Percentiles rank a stretch among this genome's conserved stretches.
Evolutionary conservation across 495 filamentous ascomycete genomes (phyloP).

Genomic region (Acidomyces sp.): DNA sequence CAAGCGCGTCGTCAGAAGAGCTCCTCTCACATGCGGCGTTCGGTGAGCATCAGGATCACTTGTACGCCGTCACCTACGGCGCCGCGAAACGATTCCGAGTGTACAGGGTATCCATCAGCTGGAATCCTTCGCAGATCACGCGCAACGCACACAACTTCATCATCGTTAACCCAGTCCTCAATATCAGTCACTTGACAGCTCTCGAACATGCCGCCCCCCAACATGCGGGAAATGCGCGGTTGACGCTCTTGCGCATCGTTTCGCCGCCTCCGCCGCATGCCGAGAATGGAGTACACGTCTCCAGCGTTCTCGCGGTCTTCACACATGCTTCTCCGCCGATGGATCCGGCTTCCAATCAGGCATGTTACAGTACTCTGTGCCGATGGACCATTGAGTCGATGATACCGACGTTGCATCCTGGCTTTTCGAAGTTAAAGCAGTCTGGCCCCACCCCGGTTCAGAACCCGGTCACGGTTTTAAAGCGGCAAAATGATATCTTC

Average conservation of each 20-base stretch:
- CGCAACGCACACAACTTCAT: slow-evolving; percentile 4
- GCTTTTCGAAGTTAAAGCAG: slow-evolving; percentile 58
- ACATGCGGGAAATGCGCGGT: slow-evolving; percentile 26
- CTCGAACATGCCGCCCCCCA: slow-evolving; percentile 28
- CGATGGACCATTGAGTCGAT: slow-evolving; percentile 62
- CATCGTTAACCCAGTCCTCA: slow-evolving; percentile 9
- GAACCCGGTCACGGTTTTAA: slow-evolving; percentile 33
- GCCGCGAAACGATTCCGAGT: slow-evolving; percentile 21
- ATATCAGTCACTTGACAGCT: slow-evolving; percentile 22
- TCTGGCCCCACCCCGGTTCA: slow-evolving; percentile 41
- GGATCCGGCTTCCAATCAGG: slow-evolving; percentile 41
- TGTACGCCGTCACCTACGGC: slow-evolving; percentile 27
- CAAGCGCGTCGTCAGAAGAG: slow-evolving; percentile 51
- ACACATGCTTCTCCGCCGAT: slow-evolving; percentile 42
- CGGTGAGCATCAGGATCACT: slow-evolving; percentile 46
- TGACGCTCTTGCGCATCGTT: slow-evolving; percentile 55
- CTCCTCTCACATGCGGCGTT: slow-evolving; percentile 70
- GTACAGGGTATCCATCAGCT: slow-evolving; percentile 29
- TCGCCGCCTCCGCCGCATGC: slow-evolving; percentile 40
- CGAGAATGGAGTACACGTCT: slow-evolving; percentile 28
- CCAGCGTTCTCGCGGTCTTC: slow-evolving; percentile 58
- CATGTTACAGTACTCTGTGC: slow-evolving; percentile 53
- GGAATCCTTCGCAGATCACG: slow-evolving; percentile 22
- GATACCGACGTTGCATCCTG: slow-evolving; percentile 48
- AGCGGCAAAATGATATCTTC: slow-evolving; percentile 49